Evolutionary conservation across 139 green algal species (phyloP).

Genomic region (Chlorella sp.): DNA sequence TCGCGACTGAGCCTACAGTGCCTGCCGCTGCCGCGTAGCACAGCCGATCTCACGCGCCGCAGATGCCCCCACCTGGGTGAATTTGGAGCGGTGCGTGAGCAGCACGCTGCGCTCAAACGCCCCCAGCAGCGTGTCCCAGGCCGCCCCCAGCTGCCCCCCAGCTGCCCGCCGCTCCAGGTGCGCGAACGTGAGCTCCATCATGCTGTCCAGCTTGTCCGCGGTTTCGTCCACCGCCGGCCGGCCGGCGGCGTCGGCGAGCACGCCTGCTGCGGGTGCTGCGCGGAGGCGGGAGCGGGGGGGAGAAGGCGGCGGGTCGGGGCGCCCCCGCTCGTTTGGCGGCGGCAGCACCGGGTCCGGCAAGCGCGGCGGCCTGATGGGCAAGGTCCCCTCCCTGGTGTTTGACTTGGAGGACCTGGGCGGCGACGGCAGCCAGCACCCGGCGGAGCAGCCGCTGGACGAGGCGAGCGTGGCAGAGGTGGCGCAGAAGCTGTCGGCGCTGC

Average conservation of each 20-base stretch:
- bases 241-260: not conserved
- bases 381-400: slow-evolving; percentile 61
- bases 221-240: slow-evolving; percentile 48
- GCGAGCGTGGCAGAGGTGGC: not conserved
- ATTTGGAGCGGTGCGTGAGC: slow-evolving; percentile 89
- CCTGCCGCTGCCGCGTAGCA: not conserved
- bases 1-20: too few species aligned
- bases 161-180: slow-evolving; percentile 63
- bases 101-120: slow-evolving; percentile 83
- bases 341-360: not conserved
- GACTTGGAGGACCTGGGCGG: slow-evolving; percentile 51
- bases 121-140: slow-evolving; percentile 71
- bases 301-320: not conserved
- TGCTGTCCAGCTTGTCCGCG: slow-evolving; percentile 87
- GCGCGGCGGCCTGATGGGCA: slow-evolving; percentile 36
- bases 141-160: slow-evolving; percentile 49
- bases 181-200: slow-evolving; percentile 88
- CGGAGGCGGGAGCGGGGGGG: too few species aligned
- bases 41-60: not conserved
- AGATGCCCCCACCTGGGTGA: slow-evolving; percentile 82
- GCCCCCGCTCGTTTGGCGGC: not conserved
- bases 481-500: slow-evolving; percentile 16
- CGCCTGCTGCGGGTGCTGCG: not conserved
- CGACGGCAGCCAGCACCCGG: not conserved
- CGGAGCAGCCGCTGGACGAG: not conserved